Conservation (phyloP, 441 rosid species). For the Syzygium malaccense region DNA sequence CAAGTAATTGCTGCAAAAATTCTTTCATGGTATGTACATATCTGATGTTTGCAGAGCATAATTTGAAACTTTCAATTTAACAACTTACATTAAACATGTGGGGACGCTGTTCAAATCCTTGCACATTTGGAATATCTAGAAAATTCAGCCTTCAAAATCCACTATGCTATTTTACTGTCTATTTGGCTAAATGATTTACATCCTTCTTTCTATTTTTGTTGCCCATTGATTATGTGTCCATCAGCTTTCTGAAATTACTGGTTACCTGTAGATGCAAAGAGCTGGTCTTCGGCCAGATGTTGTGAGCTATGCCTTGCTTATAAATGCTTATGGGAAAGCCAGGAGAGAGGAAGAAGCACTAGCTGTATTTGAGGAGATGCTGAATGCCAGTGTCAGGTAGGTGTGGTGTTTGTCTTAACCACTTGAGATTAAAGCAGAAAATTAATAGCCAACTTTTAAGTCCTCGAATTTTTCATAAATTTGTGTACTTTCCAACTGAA, state of each 20-base stretch:
- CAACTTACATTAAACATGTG: neutral
- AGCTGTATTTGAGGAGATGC: conserved; percentile 97
- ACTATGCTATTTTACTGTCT: neutral
- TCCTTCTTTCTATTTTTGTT: neutral
- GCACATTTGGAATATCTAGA: neutral
- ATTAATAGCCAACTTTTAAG: neutral
- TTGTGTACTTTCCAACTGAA: neutral
- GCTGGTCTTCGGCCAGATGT: conserved; percentile 77
- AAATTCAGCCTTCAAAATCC: neutral
- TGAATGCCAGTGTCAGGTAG: conserved; percentile 89
- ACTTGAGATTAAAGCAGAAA: neutral
- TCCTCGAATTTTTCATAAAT: neutral
- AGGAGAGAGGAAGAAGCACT: conserved; percentile 95
- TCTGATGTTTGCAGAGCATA: neutral
- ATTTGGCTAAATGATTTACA: neutral
- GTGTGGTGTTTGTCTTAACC: neutral
- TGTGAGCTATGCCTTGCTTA: conserved; percentile 84
- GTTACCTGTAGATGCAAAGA: conserved; percentile 79
- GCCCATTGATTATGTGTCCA: conserved; percentile 5
- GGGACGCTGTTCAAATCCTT: neutral
- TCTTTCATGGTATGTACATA: neutral
- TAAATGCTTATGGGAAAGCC: conserved; percentile 91
- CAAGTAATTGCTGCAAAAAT: neutral
- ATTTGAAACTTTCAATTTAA: neutral
- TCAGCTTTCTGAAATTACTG: conserved; percentile 14